These are phyloP conservation scores for Lactifluus volemus DNA, from an alignment of 768 basidiomycete species.

Conservation along the genomic window DNA sequence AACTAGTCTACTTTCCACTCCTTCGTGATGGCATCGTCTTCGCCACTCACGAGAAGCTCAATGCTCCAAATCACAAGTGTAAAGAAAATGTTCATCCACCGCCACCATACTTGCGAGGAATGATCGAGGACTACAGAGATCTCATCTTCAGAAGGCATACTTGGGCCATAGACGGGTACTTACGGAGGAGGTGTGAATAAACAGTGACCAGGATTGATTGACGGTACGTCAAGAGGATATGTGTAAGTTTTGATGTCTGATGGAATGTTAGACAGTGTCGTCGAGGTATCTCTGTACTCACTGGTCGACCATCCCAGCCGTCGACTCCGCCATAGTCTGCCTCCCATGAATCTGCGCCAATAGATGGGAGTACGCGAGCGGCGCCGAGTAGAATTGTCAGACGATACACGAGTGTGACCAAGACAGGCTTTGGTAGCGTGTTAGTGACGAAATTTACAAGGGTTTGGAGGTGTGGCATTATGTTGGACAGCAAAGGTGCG, in stretches of 20 bases:
- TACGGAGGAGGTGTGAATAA: slow-evolving; percentile 78
- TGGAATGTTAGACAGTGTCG: slow-evolving; percentile 11
- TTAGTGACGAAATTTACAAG: slow-evolving; percentile 75
- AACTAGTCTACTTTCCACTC: slow-evolving; percentile 61
- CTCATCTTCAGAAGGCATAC: background rate
- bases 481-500: slow-evolving; percentile 67
- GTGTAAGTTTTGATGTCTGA: slow-evolving; percentile 70
- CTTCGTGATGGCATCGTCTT: slow-evolving; percentile 50
- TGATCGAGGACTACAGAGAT: slow-evolving; percentile 61
- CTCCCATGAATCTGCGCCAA: slow-evolving; percentile 76
- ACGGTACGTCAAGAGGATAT: slow-evolving; percentile 69
- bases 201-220: slow-evolving; percentile 81
- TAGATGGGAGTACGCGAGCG: slow-evolving; percentile 74
- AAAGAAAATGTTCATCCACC: slow-evolving; percentile 87
- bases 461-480: slow-evolving; percentile 73
- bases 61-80: slow-evolving; percentile 77
- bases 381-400: slow-evolving; percentile 75
- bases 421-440: slow-evolving; percentile 77
- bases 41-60: slow-evolving; percentile 73
- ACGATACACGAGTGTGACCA: slow-evolving; percentile 72
- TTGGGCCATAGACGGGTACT: slow-evolving; percentile 27
- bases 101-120: slow-evolving; percentile 90
- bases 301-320: slow-evolving; percentile 69
- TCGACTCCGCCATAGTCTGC: slow-evolving; percentile 52
- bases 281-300: slow-evolving; percentile 27